phyloP scores from a whole-genome alignment of 257 asterid species.

The Catharanthus roseus region DNA sequence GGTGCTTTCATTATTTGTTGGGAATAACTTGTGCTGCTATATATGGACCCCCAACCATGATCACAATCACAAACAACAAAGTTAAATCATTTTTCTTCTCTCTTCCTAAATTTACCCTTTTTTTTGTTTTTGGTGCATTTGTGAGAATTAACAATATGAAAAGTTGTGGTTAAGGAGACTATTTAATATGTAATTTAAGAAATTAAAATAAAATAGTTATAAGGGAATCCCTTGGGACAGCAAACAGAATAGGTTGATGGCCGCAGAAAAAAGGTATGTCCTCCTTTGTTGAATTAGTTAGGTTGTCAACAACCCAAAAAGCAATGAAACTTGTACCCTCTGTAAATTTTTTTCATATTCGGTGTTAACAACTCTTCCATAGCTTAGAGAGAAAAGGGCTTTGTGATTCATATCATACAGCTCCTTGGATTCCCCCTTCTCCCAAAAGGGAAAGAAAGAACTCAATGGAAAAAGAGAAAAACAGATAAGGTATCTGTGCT shows the following conservation, averaged over 20 bases:
- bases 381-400: too few relatives aligned
- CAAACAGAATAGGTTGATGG: neutral
- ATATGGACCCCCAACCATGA: slow-evolving; percentile 23
- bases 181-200: neutral
- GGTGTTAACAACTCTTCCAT: too few relatives aligned
- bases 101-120: neutral
- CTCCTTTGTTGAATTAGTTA: slow-evolving; percentile 2
- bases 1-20: slow-evolving; percentile 17
- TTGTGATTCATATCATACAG: too few relatives aligned
- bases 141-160: neutral
- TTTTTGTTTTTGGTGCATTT: neutral
- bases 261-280: neutral
- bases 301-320: slow-evolving; percentile 18
- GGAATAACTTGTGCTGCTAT: slow-evolving; percentile 4
- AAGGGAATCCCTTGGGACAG: neutral
- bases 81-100: neutral
- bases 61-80: slow-evolving; percentile 1
- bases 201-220: neutral
- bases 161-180: too few relatives aligned
- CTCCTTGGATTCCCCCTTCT: slow-evolving; percentile 7
- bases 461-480: neutral
- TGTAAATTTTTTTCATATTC: too few relatives aligned
- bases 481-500: neutral
- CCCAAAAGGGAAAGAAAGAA: neutral
- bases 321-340: neutral